Conservation (phyloP, 345 rosid genomes). For the Eutrema heterophyllum region DNA sequence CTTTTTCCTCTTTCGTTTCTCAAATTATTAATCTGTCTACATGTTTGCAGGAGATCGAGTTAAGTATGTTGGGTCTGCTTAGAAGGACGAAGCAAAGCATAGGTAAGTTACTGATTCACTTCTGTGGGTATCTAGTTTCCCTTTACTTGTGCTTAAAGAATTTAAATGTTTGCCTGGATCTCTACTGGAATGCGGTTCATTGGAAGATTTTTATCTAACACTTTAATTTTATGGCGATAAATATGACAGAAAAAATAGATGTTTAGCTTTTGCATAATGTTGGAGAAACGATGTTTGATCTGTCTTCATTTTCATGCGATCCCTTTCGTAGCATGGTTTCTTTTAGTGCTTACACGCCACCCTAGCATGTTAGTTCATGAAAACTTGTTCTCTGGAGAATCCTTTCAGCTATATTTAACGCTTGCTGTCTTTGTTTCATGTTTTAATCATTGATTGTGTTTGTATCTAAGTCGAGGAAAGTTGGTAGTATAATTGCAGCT, state of each 20-base stretch:
- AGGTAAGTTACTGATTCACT: constrained; percentile 43
- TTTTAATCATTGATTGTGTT: not conserved
- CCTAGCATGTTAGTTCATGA: constrained; percentile 10
- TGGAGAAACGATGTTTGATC: not conserved
- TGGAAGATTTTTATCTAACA: too few species aligned
- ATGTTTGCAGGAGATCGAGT: constrained; percentile 74
- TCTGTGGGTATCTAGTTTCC: constrained; percentile 7
- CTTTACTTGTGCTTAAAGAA: too few species aligned
- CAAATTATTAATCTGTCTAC: not conserved
- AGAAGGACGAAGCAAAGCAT: constrained; percentile 43
- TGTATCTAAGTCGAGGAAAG: not conserved
- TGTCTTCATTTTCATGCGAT: constrained; percentile 5
- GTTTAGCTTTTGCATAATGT: not conserved
- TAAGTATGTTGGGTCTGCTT: constrained; percentile 63
- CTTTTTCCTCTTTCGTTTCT: constrained; percentile 3
- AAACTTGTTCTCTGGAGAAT: not conserved
- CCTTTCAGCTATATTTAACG: not conserved
- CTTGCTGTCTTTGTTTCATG: not conserved
- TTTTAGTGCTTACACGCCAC: constrained; percentile 6
- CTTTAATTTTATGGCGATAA: not conserved
- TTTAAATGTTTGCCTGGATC: too few species aligned
- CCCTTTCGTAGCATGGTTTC: constrained; percentile 1
- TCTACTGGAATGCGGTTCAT: too few species aligned
- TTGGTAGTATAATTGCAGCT: not conserved
- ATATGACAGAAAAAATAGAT: not conserved